Evolutionary conservation across 106 monocot genomes (phyloP).

Genomic region (Acorus gramineus): DNA sequence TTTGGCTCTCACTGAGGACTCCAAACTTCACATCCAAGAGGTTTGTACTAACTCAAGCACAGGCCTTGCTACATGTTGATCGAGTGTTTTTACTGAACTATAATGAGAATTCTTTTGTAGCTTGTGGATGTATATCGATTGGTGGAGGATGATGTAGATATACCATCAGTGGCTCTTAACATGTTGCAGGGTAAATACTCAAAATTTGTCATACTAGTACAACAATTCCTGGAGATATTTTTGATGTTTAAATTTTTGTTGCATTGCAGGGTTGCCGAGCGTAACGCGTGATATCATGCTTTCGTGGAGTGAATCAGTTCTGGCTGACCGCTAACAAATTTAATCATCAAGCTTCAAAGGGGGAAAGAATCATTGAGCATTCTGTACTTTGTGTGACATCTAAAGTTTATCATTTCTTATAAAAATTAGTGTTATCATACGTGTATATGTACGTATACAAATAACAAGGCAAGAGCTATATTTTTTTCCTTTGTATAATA

Average conservation of each 20-base stretch:
- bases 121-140: conserved; percentile 87
- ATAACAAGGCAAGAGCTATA: no score
- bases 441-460: no score
- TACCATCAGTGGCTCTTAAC: conserved; percentile 73
- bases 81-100: not conserved
- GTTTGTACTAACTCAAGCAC: conserved; percentile 23
- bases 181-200: conserved; percentile 49
- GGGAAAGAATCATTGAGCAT: no score
- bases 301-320: conserved; percentile 81
- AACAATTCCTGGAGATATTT: no score
- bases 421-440: no score
- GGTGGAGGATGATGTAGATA: conserved; percentile 74
- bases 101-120: conserved; percentile 24
- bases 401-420: no score
- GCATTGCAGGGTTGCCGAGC: conserved; percentile 58
- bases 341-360: no score
- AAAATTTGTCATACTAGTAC: not conserved
- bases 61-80: no score
- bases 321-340: conserved; percentile 43
- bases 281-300: conserved; percentile 81
- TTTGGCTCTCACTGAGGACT: conserved; percentile 92
- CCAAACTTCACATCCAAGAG: conserved; percentile 94
- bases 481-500: no score
- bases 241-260: not conserved
- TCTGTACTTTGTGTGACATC: no score